These are phyloP conservation scores for Suillus bovinus DNA, from an alignment of 768 basidiomycete genomes.

Conservation along the genomic window DNA sequence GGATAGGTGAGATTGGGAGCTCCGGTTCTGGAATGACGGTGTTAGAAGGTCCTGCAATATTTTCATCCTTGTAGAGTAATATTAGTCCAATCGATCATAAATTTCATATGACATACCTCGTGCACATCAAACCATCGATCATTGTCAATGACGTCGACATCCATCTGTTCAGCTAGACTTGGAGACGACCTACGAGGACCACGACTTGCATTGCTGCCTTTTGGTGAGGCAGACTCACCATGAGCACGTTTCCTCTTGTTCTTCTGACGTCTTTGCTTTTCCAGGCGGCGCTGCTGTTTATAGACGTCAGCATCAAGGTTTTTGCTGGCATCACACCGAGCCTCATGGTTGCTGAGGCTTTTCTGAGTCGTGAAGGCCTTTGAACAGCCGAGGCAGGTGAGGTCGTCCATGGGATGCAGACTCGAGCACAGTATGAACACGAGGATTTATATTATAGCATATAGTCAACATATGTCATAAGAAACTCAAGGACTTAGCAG, in stretches of 20 bases:
- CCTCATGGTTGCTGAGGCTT: slow-evolving; percentile 1
- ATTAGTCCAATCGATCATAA: neutral
- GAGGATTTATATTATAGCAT: neutral
- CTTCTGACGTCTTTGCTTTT: neutral
- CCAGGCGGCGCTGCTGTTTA: neutral
- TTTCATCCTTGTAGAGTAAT: neutral
- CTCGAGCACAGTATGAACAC: neutral
- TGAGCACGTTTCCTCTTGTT: neutral
- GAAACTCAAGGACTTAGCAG: neutral
- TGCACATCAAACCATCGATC: neutral
- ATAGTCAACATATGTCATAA: neutral
- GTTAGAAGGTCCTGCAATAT: neutral
- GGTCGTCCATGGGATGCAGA: neutral
- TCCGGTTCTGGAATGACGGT: too few species aligned
- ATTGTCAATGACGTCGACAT: neutral
- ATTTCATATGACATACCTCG: neutral
- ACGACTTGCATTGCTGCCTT: too few species aligned
- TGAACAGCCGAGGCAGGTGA: slow-evolving; percentile 3
- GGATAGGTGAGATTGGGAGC: neutral
- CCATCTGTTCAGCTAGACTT: too few species aligned
- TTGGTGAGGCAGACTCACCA: neutral
- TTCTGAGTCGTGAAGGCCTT: slow-evolving; percentile 4
- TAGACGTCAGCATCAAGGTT: slow-evolving; percentile 3
- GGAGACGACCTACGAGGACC: too few species aligned
- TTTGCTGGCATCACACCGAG: neutral